Evolutionary conservation across 2,329 filamentous ascomycete genomes (phyloP), one percentile per base, ranked within the genome.

Genomic region (Parascedosporium putredinis): DNA sequence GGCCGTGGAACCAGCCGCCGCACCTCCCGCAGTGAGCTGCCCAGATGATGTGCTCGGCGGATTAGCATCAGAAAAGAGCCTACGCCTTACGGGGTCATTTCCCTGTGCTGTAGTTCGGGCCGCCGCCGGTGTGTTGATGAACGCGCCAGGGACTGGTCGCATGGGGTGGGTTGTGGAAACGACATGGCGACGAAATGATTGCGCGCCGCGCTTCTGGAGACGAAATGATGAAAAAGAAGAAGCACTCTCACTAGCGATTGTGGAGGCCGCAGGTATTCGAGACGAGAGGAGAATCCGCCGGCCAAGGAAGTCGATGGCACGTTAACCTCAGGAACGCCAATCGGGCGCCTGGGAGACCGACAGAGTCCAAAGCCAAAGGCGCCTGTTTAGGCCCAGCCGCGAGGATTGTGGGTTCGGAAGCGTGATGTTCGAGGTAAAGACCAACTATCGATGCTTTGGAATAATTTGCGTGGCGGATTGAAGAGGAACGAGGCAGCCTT

Each of bases 81-180:
- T 71, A 54, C 76, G 74, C 52, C 73, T 70, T 52, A 72, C 68
- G 14, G 72, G 66, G 57, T 79, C 73, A 54, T 49, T 64, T 57
- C 33, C 59, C 63, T 48, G 64, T 57, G 57, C 65, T 68, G 60
- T 67, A 73, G 56, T 73, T 71, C 47, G 73, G 73, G 69, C 64
- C 31, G 76, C 71, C 51, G 83, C 85, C 45, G 86, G 86, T 20
- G 87, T 91, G 59, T 84, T 79, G 60, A 88, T 68, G 62, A 83
- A 91, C 59, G 83, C 82, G 69, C 86, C 86, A 42, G 86, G 86
- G 45, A 88, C 72, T 53, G 79, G 79, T 58, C 85, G 81, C 68
- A 83, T 75, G 34, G 86, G 86, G 86, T 87, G 55, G 68, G 69
- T 56, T 69, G 68, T 22, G 72, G 67, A 55, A 78, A 76, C 47